These are phyloP conservation scores for Cornus controversa DNA, from an alignment of 148 eudicot genomes.

Conservation along the genomic window DNA sequence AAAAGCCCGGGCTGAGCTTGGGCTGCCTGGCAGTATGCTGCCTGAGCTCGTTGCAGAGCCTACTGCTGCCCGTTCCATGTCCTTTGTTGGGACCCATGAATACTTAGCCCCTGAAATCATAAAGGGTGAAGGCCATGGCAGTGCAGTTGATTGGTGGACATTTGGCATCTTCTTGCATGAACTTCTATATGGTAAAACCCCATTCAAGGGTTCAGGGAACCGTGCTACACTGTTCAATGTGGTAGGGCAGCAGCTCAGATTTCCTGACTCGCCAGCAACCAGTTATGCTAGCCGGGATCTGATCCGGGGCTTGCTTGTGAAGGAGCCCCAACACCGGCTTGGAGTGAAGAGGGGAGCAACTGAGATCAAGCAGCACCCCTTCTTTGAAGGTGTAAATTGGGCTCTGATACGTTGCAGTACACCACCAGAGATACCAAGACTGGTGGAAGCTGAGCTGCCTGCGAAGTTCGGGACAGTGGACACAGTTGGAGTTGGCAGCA, in stretches of 20 bases:
- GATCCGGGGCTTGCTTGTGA: constrained; percentile 63
- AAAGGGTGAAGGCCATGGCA: constrained; percentile 87
- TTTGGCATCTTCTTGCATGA: constrained; percentile 80
- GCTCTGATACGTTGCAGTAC: constrained; percentile 81
- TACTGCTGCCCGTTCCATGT: constrained; percentile 81
- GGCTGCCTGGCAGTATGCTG: constrained; percentile 23
- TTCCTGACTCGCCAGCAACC: constrained; percentile 69
- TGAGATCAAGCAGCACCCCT: constrained; percentile 87
- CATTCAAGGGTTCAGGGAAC: constrained; percentile 83
- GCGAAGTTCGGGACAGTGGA: constrained; percentile 42
- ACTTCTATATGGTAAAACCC: constrained; percentile 72
- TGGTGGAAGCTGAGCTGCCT: constrained; percentile 50
- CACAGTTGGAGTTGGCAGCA: constrained; percentile 34
- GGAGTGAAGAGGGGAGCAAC: constrained; percentile 83
- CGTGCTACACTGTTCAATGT: constrained; percentile 84
- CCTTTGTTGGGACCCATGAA: constrained; percentile 85
- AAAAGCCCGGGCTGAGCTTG: constrained; percentile 37
- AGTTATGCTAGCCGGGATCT: constrained; percentile 70
- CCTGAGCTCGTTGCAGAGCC: constrained; percentile 83
- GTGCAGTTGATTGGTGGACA: constrained; percentile 96
- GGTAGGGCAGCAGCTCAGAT: constrained; percentile 72
- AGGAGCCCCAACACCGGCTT: constrained; percentile 77
- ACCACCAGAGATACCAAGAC: constrained; percentile 78
- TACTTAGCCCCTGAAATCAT: constrained; percentile 84
- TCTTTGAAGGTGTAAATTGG: constrained; percentile 90